A percentile compares a stretch with the other conserved stretches of the same genome.
Conservation (phyloP, 768 basidiomycete genomes). For the Terana coerulea region DNA sequence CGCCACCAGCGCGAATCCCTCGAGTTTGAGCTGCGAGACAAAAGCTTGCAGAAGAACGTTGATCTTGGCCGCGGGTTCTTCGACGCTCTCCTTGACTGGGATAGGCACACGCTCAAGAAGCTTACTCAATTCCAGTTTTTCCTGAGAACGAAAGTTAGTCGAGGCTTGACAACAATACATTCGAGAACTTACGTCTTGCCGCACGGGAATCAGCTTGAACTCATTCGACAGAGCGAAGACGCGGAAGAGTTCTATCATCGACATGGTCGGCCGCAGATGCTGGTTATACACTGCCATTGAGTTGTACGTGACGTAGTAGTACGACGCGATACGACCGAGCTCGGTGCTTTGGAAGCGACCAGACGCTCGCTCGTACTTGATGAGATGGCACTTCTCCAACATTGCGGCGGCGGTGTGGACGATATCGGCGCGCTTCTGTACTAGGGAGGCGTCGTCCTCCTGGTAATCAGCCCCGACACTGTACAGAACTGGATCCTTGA, state of each 20-base stretch:
- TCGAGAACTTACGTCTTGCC: conserved; percentile 48
- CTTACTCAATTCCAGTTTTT: conserved; percentile 88
- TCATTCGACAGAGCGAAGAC: conserved; percentile 95
- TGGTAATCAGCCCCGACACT: conserved; percentile 87
- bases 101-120: conserved; percentile 93
- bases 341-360: conserved; percentile 93
- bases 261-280: conserved; percentile 85
- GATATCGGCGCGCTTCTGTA: conserved; percentile 95
- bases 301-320: conserved; percentile 92
- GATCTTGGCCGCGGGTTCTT: conserved; percentile 96
- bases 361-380: conserved; percentile 89
- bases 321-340: conserved; percentile 88
- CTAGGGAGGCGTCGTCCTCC: conserved; percentile 74
- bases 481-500: conserved; percentile 84
- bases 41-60: conserved; percentile 94
- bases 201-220: conserved; percentile 88
- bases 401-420: conserved; percentile 89
- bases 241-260: conserved; percentile 85
- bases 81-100: conserved; percentile 94
- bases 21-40: conserved; percentile 90
- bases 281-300: conserved; percentile 98
- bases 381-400: conserved; percentile 88
- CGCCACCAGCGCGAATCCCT: conserved; percentile 84
- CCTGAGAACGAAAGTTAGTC: conserved; percentile 31
- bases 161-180: not conserved